phyloP scores from a whole-genome alignment of 108 stramenopile species.

The Discostella stelligeroides region DNA sequence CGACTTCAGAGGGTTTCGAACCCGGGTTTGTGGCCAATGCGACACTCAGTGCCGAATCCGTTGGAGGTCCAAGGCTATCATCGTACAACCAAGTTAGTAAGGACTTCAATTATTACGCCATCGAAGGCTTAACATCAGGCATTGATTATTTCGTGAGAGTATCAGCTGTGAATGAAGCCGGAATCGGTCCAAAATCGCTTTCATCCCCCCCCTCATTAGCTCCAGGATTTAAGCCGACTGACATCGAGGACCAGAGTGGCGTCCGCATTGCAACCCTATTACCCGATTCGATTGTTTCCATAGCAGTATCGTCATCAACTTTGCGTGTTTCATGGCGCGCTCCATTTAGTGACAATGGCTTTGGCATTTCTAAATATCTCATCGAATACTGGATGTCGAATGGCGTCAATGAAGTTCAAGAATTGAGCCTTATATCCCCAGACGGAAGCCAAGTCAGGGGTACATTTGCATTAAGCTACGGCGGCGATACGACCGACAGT shows the following conservation, averaged over 20 bases:
- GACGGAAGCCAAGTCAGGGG: slow-evolving; percentile 28
- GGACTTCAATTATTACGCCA: slow-evolving; percentile 18
- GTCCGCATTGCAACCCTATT: slow-evolving; percentile 52
- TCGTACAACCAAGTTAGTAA: slow-evolving; percentile 25
- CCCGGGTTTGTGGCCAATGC: slow-evolving; percentile 41
- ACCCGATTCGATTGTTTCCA: slow-evolving; percentile 51
- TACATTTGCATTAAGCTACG: slow-evolving; percentile 35
- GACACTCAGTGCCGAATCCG: slow-evolving; percentile 36
- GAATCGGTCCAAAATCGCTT: slow-evolving; percentile 32
- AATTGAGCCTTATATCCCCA: slow-evolving; percentile 27
- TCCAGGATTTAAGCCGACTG: slow-evolving; percentile 55
- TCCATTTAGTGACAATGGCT: slow-evolving; percentile 59
- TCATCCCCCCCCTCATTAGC: slow-evolving; percentile 39
- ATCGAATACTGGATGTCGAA: slow-evolving; percentile 74
- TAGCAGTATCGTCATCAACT: slow-evolving; percentile 64
- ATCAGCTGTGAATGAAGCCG: slow-evolving; percentile 41
- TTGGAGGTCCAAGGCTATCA: slow-evolving; percentile 21
- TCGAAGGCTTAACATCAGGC: slow-evolving; percentile 28
- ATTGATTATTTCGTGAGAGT: slow-evolving; percentile 32
- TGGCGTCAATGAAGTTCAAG: slow-evolving; percentile 55
- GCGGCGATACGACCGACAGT: slow-evolving; percentile 26
- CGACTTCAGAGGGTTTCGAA: slow-evolving; percentile 36
- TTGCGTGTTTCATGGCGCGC: slow-evolving; percentile 63
- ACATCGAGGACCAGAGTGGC: slow-evolving; percentile 40
- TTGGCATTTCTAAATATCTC: slow-evolving; percentile 52